Conservation (phyloP, 768 basidiomycete species). For the Pleurotus djamor region DNA sequence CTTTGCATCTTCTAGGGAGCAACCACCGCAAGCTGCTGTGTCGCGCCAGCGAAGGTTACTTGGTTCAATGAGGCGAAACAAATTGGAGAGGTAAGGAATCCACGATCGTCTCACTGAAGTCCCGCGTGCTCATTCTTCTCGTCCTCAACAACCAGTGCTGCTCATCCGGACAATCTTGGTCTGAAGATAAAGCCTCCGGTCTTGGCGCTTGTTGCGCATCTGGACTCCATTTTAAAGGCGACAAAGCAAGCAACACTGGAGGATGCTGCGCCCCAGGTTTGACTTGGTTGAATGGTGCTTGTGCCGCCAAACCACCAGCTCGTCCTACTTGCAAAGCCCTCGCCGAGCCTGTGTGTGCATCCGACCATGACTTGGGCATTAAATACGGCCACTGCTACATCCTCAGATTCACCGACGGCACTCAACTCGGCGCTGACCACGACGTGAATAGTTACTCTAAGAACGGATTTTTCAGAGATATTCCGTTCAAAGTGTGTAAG, state of each 20-base stretch:
- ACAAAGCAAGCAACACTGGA: conserved; percentile 2
- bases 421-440: conserved; percentile 5
- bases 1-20: neutral
- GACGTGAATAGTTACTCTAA: neutral
- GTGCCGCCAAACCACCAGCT: neutral
- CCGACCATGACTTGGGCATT: neutral
- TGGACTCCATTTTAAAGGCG: neutral
- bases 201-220: conserved; percentile 2
- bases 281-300: conserved; percentile 3
- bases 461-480: conserved; percentile 4
- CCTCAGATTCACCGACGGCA: conserved; percentile 3
- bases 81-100: conserved; percentile 1
- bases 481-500: conserved; percentile 4
- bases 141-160: neutral
- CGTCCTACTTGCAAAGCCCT: conserved; percentile 1
- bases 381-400: conserved; percentile 8
- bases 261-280: conserved; percentile 4
- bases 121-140: neutral
- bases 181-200: conserved; percentile 3
- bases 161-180: neutral
- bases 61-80: neutral
- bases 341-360: neutral
- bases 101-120: neutral
- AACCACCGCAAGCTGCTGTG: conserved; percentile 2
- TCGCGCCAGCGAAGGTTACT: neutral